Evolutionary conservation across 441 rosid species (phyloP), one percentile per base, ranked within the genome.

Genomic region (Populus trichocarpa): DNA sequence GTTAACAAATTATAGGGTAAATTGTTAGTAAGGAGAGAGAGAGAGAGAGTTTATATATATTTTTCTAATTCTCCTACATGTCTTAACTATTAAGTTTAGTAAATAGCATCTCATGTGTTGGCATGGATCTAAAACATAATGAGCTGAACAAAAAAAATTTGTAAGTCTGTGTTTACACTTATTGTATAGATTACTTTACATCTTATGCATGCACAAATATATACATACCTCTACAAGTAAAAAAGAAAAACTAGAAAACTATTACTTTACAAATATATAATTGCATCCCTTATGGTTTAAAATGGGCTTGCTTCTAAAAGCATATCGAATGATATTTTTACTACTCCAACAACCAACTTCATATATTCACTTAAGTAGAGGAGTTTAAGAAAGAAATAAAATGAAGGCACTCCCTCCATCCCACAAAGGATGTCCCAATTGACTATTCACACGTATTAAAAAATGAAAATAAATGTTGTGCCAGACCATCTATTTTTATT

Each of bases 341-440:
- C 57, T 46, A 1, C 20, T 14, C 20, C 57, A 46, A 46, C 57
- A 46, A 46, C 57, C 57, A 14, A 14, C 57, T 46, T 32, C 8
- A 8, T 40, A 75, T 42, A 67, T 75, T 75, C 32, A 75, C 30
- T 28, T 9, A 46, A 75, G 6, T 42, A 6, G 28, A 77, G 16
- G 28, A 71, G 16, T 71, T 71, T 10, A 69, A 30, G 46, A 74
- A 46, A 69, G 22, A 71, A 73, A 16, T 71, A 11, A 71, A 65
- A 8, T 10, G 30, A 35, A 69, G 57, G 57, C 57, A 46, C 57
- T 46, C 20, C 57, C 57, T 46, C 57, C 57, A 46, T 46, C 57
- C 20, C 20, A 46, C 18, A 4, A 40, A 13, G 4, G 57, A 13
- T 46, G 6, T 13, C 16, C 57, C 20, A 14, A 13, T 46, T 46